Evolutionary conservation across 2,329 filamentous ascomycete genomes (phyloP).

Genomic region (Tolypocladium amazonense): DNA sequence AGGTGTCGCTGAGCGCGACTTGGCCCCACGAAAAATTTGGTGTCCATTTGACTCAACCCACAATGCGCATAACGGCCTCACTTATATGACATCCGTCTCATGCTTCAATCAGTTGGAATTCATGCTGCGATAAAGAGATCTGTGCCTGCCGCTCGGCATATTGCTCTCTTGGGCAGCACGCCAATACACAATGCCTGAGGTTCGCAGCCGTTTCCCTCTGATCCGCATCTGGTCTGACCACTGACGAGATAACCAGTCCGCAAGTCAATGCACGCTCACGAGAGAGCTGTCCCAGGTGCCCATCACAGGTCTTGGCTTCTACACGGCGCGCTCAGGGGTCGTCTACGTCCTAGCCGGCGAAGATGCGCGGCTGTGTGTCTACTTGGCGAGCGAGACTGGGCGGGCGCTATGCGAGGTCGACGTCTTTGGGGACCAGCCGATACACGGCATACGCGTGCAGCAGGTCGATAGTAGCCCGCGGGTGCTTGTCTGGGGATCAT

Average conservation of each 20-base stretch:
- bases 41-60: neutral
- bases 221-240: neutral
- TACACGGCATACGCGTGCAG: slow-evolving; percentile 59
- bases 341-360: slow-evolving; percentile 47
- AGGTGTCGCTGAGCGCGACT: neutral
- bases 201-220: neutral
- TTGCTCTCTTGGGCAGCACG: neutral
- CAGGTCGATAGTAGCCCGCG: slow-evolving; percentile 1
- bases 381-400: slow-evolving; percentile 26
- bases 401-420: slow-evolving; percentile 27
- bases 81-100: neutral
- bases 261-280: slow-evolving; percentile 9
- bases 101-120: neutral
- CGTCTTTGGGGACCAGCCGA: slow-evolving; percentile 57
- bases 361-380: slow-evolving; percentile 46
- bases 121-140: neutral
- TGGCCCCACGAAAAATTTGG: slow-evolving; percentile 1
- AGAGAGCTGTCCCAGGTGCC: slow-evolving; percentile 37
- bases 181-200: neutral
- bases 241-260: neutral
- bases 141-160: neutral
- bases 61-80: neutral
- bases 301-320: slow-evolving; percentile 50
- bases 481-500: slow-evolving; percentile 60
- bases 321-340: slow-evolving; percentile 17